A percentile compares a stretch with the other conserved stretches of the same genome.
phyloP scores from a whole-genome alignment of 1,284 basidiomycete genomes.

The Rhodotorula sp. region DNA sequence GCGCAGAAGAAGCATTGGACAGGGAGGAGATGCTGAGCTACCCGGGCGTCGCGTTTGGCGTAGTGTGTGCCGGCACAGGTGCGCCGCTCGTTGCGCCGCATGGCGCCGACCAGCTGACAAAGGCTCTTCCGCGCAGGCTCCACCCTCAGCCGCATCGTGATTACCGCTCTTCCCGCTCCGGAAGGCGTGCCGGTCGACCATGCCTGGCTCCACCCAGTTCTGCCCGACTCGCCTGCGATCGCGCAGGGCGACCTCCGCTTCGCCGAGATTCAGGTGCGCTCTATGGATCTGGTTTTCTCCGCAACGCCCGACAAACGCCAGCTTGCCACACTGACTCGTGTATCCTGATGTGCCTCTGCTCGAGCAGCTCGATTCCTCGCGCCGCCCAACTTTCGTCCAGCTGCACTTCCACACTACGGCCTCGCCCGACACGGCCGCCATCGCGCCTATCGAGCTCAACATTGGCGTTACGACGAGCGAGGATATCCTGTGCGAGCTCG shows the following conservation, averaged over 20 bases:
- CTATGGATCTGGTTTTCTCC: too few species aligned
- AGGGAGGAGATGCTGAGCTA: constrained; percentile 38
- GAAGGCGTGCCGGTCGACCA: constrained; percentile 13
- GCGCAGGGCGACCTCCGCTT: constrained; percentile 29
- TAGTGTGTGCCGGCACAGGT: constrained; percentile 9
- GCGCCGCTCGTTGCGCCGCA: not conserved
- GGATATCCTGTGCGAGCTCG: constrained; percentile 46
- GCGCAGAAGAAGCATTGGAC: not conserved
- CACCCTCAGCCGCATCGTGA: constrained; percentile 16
- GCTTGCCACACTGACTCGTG: too few species aligned
- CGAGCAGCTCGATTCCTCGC: constrained; percentile 16
- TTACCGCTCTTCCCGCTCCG: constrained; percentile 20
- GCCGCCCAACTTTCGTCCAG: not conserved
- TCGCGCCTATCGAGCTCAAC: constrained; percentile 18
- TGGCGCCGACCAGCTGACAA: not conserved
- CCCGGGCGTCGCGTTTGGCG: constrained; percentile 41
- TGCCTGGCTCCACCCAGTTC: constrained; percentile 37
- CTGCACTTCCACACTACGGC: constrained; percentile 17
- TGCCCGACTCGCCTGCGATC: constrained; percentile 20
- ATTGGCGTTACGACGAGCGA: constrained; percentile 43
- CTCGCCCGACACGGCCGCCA: not conserved
- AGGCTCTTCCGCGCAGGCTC: not conserved
- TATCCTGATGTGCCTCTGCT: not conserved
- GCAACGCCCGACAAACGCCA: too few species aligned
- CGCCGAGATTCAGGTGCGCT: constrained; percentile 26